These are phyloP conservation scores for Pittosporum tobira DNA, from an alignment of 129 eudicot genomes.

Conservation along the genomic window DNA sequence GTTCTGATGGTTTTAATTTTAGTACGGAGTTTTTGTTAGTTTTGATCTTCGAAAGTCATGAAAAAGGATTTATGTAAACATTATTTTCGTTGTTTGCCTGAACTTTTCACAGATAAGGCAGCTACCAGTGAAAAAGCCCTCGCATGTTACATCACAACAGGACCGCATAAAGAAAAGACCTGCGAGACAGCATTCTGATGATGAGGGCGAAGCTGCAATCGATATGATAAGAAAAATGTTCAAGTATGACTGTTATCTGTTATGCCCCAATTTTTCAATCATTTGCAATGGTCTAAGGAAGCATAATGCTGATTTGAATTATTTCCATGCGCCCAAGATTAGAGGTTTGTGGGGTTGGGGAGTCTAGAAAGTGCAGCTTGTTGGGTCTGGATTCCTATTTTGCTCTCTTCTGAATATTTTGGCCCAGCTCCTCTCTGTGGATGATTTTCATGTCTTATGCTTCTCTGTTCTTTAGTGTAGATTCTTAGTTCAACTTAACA, in stretches of 20 bases:
- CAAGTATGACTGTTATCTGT: conserved; percentile 28
- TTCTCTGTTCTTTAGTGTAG: no score
- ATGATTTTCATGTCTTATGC: no score
- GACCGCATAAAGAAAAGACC: conserved; percentile 49
- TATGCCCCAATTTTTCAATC: no score
- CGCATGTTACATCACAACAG: conserved; percentile 24
- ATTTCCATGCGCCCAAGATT: no score
- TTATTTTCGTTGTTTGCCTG: conserved; percentile 2
- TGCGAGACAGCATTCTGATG: conserved; percentile 26
- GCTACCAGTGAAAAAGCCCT: conserved; percentile 25
- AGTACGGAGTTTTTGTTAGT: no score
- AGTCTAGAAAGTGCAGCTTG: no score
- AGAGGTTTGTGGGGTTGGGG: no score
- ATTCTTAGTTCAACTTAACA: no score
- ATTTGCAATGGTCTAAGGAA: neutral
- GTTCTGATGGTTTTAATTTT: no score
- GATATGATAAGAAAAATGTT: conserved; percentile 63
- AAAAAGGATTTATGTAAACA: conserved; percentile 7
- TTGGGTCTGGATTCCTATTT: neutral
- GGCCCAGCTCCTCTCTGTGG: no score
- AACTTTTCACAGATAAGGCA: conserved; percentile 42
- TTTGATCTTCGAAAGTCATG: neutral
- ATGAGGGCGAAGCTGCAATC: conserved; percentile 37
- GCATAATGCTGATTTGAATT: neutral
- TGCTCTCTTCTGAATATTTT: no score